Evolutionary conservation across 345 rosid species (phyloP).

Genomic region (Gynandropsis gynandra): DNA sequence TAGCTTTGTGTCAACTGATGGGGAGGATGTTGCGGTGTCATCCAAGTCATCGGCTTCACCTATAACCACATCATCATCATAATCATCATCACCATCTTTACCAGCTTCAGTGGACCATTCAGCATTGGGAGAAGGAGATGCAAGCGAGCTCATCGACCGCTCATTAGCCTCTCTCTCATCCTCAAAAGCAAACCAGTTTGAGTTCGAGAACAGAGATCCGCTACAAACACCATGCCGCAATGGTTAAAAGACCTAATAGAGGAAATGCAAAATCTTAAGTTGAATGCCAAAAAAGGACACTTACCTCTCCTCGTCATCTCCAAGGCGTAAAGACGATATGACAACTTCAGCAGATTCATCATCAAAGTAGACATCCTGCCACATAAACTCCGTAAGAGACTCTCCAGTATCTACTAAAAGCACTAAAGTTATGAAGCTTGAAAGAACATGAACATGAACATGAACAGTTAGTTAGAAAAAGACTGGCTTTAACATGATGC

Average conservation of each 20-base stretch:
- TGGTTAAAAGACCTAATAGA: slow-evolving; percentile 5
- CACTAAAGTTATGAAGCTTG: slow-evolving; percentile 18
- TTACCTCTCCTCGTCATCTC: slow-evolving; percentile 89
- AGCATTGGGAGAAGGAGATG: slow-evolving; percentile 56
- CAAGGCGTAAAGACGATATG: slow-evolving; percentile 87
- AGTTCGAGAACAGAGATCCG: slow-evolving; percentile 70
- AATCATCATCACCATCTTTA: slow-evolving; percentile 36
- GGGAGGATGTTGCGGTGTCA: slow-evolving; percentile 46
- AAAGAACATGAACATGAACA: slow-evolving; percentile 6
- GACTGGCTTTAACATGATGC: not conserved
- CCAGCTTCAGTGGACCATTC: slow-evolving; percentile 34
- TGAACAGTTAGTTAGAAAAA: not conserved
- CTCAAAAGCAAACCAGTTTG: slow-evolving; percentile 90
- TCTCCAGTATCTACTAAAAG: slow-evolving; percentile 13
- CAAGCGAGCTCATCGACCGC: slow-evolving; percentile 39
- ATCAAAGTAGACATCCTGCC: slow-evolving; percentile 95
- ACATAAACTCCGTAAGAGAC: slow-evolving; percentile 23
- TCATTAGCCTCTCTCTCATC: slow-evolving; percentile 56
- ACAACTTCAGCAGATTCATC: slow-evolving; percentile 98
- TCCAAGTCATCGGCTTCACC: slow-evolving; percentile 44
- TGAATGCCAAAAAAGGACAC: slow-evolving; percentile 6
- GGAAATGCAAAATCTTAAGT: not conserved
- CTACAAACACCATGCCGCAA: slow-evolving; percentile 36
- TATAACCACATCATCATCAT: slow-evolving; percentile 33
- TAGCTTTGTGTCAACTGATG: slow-evolving; percentile 28